Evolutionary conservation across 2,329 filamentous ascomycete species (phyloP).

Genomic region (Metarhizium sp.): DNA sequence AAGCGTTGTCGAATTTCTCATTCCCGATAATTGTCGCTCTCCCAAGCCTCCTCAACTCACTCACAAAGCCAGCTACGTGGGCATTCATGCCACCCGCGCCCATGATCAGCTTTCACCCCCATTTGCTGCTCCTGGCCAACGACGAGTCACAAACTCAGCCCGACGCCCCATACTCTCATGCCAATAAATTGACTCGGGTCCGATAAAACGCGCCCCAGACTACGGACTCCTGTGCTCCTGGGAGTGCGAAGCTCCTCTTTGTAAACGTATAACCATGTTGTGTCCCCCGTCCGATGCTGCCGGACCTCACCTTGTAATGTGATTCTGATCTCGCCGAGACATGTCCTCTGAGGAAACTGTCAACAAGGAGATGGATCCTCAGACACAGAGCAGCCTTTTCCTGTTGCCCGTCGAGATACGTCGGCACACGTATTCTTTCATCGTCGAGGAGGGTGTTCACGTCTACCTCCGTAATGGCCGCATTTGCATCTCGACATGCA

Average conservation of each 20-base stretch:
- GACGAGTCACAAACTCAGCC: neutral
- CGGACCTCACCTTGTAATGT: neutral
- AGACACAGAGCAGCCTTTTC: constrained; percentile 1
- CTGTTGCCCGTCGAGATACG: constrained; percentile 1
- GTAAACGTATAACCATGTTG: neutral
- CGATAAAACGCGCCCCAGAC: neutral
- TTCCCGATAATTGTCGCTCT: neutral
- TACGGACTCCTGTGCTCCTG: neutral
- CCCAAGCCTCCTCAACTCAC: neutral
- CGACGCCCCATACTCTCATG: neutral
- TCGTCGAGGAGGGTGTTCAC: constrained; percentile 2
- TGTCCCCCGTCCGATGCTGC: neutral
- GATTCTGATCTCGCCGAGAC: neutral
- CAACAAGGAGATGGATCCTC: neutral
- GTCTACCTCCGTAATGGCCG: neutral
- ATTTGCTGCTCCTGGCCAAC: neutral
- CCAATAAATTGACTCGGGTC: neutral
- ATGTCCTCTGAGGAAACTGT: neutral
- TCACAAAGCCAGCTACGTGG: neutral
- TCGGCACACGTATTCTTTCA: constrained; percentile 2
- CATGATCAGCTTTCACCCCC: neutral
- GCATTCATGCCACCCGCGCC: neutral
- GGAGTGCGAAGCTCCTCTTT: neutral
- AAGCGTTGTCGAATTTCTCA: neutral
- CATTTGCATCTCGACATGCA: constrained; percentile 4